Conservation (phyloP, 352 stramenopile genomes). For the Globisporangium nunn region DNA sequence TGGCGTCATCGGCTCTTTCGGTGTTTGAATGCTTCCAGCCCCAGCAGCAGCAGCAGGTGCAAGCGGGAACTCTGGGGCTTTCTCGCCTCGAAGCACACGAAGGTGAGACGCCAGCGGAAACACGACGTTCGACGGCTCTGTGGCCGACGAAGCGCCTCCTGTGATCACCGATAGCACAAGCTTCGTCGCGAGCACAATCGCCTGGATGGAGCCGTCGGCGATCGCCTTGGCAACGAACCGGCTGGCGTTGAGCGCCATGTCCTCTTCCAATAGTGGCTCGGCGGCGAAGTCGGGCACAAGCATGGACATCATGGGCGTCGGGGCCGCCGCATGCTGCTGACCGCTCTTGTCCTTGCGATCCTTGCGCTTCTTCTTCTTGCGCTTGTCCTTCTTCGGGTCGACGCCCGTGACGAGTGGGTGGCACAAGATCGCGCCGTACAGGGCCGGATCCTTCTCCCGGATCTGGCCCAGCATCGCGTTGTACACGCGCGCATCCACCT, state of each 20-base stretch:
- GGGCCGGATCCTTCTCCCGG: constrained; percentile 66
- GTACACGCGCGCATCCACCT: constrained; percentile 73
- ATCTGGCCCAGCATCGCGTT: constrained; percentile 70
- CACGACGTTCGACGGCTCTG: constrained; percentile 13
- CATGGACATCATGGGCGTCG: constrained; percentile 35
- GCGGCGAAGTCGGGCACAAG: constrained; percentile 61
- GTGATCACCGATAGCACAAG: constrained; percentile 47
- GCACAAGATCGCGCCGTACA: constrained; percentile 81
- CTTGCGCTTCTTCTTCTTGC: constrained; percentile 83
- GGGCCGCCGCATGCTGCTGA: constrained; percentile 11
- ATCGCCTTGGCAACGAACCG: constrained; percentile 73
- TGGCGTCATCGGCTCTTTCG: constrained; percentile 26
- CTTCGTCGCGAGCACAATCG: constrained; percentile 64
- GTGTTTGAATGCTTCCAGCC: background rate
- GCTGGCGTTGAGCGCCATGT: constrained; percentile 58
- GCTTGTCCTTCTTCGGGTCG: constrained; percentile 74
- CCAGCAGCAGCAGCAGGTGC: constrained; percentile 9
- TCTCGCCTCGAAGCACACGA: constrained; percentile 64
- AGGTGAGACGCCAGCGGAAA: constrained; percentile 66
- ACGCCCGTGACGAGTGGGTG: constrained; percentile 76
- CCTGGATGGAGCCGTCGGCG: constrained; percentile 69
- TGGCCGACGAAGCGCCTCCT: constrained; percentile 6
- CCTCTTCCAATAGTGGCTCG: constrained; percentile 38
- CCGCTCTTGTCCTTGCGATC: constrained; percentile 71
- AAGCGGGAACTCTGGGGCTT: constrained; percentile 35